A percentile compares a stretch with the other conserved stretches of the same genome.
Evolutionary conservation across 441 rosid species (phyloP).

Genomic region (Gossypium davidsonii): DNA sequence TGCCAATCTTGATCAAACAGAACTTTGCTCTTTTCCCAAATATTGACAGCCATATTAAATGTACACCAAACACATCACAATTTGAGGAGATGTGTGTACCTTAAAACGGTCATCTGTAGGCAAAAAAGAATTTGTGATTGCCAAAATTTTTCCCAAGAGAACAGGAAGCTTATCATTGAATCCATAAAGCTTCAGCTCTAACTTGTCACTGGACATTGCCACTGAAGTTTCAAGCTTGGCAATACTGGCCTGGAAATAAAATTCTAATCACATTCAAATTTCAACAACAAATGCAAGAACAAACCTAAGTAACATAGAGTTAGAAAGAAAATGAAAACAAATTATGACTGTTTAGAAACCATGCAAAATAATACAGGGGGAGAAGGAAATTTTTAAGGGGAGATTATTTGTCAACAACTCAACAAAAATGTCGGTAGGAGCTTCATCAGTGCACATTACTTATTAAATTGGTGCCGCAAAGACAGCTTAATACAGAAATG

Average conservation of each 20-base stretch:
- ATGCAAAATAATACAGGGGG: background rate
- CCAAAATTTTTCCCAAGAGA: conserved; percentile 68
- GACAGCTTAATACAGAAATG: background rate
- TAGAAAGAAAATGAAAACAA: background rate
- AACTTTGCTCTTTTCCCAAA: background rate
- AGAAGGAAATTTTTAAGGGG: background rate
- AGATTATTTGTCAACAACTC: background rate
- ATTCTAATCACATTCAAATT: conserved; percentile 11
- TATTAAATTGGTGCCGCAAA: background rate
- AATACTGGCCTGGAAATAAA: conserved; percentile 73
- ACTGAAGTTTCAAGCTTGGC: conserved; percentile 89
- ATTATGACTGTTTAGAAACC: background rate
- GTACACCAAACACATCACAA: background rate
- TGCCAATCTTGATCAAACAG: background rate
- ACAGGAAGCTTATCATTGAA: conserved; percentile 78
- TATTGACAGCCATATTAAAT: background rate
- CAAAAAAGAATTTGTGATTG: conserved; percentile 57
- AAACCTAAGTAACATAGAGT: conserved; percentile 1
- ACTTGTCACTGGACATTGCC: conserved; percentile 57
- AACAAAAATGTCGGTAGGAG: background rate
- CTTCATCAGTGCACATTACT: background rate
- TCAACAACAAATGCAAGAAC: conserved; percentile 4
- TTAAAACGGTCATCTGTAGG: conserved; percentile 73
- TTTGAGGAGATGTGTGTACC: conserved; percentile 31
- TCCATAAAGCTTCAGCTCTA: conserved; percentile 89